These are phyloP conservation scores for Ophiostoma piceae DNA, from an alignment of 2,329 filamentous ascomycete species.

Conservation along the genomic window DNA sequence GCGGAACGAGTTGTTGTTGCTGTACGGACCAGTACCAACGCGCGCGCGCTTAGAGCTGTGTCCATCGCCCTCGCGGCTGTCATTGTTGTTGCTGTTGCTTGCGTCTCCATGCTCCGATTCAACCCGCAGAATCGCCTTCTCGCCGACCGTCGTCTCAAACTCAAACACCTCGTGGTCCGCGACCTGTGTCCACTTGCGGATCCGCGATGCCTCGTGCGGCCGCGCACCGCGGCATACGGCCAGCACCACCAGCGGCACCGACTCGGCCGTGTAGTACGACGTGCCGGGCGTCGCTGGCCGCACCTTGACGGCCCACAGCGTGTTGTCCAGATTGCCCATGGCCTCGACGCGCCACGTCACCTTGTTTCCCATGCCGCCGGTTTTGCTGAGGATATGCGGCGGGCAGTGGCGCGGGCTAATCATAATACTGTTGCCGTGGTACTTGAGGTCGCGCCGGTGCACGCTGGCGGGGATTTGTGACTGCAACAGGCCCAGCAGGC, in stretches of 20 bases:
- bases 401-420: slow-evolving; percentile 77
- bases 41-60: slow-evolving; percentile 7
- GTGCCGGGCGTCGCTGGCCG: slow-evolving; percentile 59
- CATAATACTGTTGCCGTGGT: slow-evolving; percentile 83
- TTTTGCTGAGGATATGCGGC: slow-evolving; percentile 67
- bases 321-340: slow-evolving; percentile 68
- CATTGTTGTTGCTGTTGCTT: not conserved
- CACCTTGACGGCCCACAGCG: slow-evolving; percentile 80
- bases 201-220: slow-evolving; percentile 73
- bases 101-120: slow-evolving; percentile 56
- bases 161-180: slow-evolving; percentile 63
- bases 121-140: slow-evolving; percentile 78
- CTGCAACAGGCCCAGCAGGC: slow-evolving; percentile 63
- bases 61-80: not conserved
- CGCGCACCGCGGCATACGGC: slow-evolving; percentile 70
- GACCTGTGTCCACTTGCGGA: slow-evolving; percentile 77
- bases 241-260: slow-evolving; percentile 72
- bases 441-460: slow-evolving; percentile 62
- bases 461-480: slow-evolving; percentile 50
- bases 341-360: slow-evolving; percentile 79
- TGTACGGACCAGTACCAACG: not conserved
- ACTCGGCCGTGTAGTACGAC: slow-evolving; percentile 72
- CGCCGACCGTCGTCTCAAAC: slow-evolving; percentile 78
- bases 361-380: slow-evolving; percentile 80
- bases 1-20: slow-evolving; percentile 3